Evolutionary conservation across 345 rosid species (phyloP), one percentile per base, ranked within the genome.

Genomic region (Acer negundo): DNA sequence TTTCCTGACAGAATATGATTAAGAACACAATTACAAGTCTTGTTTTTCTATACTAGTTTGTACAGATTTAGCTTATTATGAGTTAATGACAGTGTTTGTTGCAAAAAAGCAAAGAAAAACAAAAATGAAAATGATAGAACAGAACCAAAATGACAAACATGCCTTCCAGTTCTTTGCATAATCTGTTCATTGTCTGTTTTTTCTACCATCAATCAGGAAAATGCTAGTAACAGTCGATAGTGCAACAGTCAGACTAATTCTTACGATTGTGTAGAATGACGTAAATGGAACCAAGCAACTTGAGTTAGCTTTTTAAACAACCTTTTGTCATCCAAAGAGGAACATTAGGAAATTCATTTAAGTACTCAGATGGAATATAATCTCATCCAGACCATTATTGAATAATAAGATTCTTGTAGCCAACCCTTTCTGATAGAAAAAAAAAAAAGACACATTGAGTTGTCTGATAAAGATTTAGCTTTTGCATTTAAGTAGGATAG

Each of bases 391-490:
- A 70, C 19, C 62, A 72, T 26, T 23, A 10, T 15, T 24, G 35
- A 55, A 58, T 20, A 17, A 51, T 55, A 51, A 16, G 72, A 67
- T 51, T 16, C 58, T n/a, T 53, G 47, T 31, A 55, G 20, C 59
- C 31, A 72, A 23, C 69, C 42, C 42, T 66, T 65, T 75, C 67
- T 59, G 44, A 47, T 22, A 35, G 3, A 46, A 46, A 46, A 72
- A 72, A 10, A 2, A 58, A 24, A 67, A 26, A 28, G 2, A 28
- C n/a, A 67, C 63, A 53, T 17, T 58, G 20, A 31, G 80, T 80
- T 80, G 40, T 69, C 40, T 75, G 76, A 71, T 70, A 72, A 75
- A 62, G 49, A 46, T 46, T 46, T 42, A 83, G 70, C 77, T 59
- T 70, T 67, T 61, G 67, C 78, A 70, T 62, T 76, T 28, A 74